Base-by-base conservation (phyloP, 83 land plant species). In the Picea abies region DNA sequence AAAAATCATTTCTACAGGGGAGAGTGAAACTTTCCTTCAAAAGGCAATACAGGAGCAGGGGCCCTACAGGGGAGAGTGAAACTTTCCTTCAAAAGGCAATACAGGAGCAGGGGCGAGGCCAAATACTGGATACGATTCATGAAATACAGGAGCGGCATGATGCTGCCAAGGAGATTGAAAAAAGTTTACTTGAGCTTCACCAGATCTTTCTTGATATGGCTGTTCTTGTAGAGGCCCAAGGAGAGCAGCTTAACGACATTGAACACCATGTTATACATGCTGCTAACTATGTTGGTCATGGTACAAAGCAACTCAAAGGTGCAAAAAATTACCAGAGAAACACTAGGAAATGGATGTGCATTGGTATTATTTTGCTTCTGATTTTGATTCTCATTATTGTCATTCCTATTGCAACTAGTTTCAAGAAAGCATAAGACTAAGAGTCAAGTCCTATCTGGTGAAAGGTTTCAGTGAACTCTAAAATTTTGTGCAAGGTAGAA, bases 141-240 rank as follows among this genome's bases (percentile, higher is more conserved):
- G 93, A 86, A 80, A 83, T 76, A 19, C 52, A 79, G 78, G 95
- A 90, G 80, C 87, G 95, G 83, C 80, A 89, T 49, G 92, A 88
- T 60, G 85, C 90, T 0, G 90, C 84, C 75, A 84, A 66, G 80
- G 92, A 91, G 60, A 82, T 92, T 11, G 84, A 86, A 83, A 92
- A 85, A 85, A 94, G 90, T 60, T 78, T 94, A 86, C 79, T 81
- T 52, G 84, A 89, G 82, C 90, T 94, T 44, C 95, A 91, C 64
- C 93, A 91, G 80, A 79, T 93, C n/a, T 94, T 94, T 67, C 86
- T 93, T 8, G 95, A 94, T 78, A 90, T 94, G 96, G 95, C 94
- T 15, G 89, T 92, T 15, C 76, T 94, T 69, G 96, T 94, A 63
- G 96, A 94, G 82, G 68, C 86, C 12, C 95, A 94, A 83, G 95